A percentile compares a stretch with the other conserved stretches of the same genome.
Conservation (phyloP, 2,329 filamentous ascomycete genomes). For the Nemania sp. region DNA sequence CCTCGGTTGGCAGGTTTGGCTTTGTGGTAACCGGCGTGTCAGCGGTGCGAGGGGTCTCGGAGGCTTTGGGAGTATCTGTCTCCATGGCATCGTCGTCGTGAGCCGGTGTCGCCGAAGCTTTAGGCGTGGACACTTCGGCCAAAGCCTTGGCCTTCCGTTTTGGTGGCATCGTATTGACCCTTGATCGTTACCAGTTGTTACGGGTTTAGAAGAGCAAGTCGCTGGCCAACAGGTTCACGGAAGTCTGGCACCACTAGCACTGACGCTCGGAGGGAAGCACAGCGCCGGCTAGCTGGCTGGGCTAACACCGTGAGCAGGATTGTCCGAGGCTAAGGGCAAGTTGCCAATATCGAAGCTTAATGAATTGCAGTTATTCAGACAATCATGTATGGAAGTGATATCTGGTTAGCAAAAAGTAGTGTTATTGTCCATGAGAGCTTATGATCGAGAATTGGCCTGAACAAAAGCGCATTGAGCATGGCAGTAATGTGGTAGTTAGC, state of each 20-base stretch:
- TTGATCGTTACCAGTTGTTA: neutral
- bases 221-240: neutral
- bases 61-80: constrained; percentile 57
- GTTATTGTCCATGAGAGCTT: no score
- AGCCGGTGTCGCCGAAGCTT: constrained; percentile 49
- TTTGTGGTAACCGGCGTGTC: constrained; percentile 41
- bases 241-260: neutral
- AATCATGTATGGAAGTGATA: no score
- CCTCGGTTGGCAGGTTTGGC: constrained; percentile 42
- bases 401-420: no score
- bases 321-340: neutral
- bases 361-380: no score
- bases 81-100: constrained; percentile 65
- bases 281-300: no score
- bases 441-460: no score
- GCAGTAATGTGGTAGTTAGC: no score
- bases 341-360: neutral
- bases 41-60: constrained; percentile 54
- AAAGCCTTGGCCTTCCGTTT: constrained; percentile 67
- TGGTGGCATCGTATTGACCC: constrained; percentile 61
- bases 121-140: constrained; percentile 59
- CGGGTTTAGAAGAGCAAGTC: neutral
- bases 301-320: no score
- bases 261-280: neutral
- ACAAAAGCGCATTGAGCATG: no score